Conservation (phyloP, 2,329 filamentous ascomycete species). For the Claviceps citrina region DNA sequence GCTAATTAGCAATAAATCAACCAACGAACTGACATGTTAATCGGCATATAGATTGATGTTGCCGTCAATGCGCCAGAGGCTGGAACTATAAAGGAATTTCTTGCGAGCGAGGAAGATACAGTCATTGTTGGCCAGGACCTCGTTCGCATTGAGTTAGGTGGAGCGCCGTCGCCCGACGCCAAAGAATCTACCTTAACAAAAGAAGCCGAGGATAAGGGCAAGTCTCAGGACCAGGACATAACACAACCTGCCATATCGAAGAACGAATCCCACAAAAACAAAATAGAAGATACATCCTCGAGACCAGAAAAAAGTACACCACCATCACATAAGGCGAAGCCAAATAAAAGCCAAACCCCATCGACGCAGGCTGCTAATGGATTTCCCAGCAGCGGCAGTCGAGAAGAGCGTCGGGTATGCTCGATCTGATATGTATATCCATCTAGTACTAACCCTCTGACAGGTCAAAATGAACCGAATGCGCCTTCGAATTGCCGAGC, state of each 20-base stretch:
- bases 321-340: slow-evolving; percentile 13
- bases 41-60: slow-evolving; percentile 62
- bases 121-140: slow-evolving; percentile 89
- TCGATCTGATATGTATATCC: too few relatives aligned
- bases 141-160: slow-evolving; percentile 69
- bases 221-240: background rate
- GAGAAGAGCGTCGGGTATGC: slow-evolving; percentile 76
- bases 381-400: slow-evolving; percentile 40
- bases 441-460: slow-evolving; percentile 1
- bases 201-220: slow-evolving; percentile 13
- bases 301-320: slow-evolving; percentile 22
- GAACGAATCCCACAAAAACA: slow-evolving; percentile 14
- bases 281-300: slow-evolving; percentile 11
- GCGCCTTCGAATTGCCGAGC: slow-evolving; percentile 92
- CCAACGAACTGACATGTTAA: background rate
- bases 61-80: slow-evolving; percentile 87
- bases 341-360: slow-evolving; percentile 13
- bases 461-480: slow-evolving; percentile 99
- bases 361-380: slow-evolving; percentile 5
- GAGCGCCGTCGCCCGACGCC: slow-evolving; percentile 24
- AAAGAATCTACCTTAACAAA: slow-evolving; percentile 20
- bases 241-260: background rate
- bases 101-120: slow-evolving; percentile 88
- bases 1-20: background rate
- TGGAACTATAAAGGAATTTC: slow-evolving; percentile 79